phyloP scores from a whole-genome alignment of 768 basidiomycete species.

The Lactarius sp. region DNA sequence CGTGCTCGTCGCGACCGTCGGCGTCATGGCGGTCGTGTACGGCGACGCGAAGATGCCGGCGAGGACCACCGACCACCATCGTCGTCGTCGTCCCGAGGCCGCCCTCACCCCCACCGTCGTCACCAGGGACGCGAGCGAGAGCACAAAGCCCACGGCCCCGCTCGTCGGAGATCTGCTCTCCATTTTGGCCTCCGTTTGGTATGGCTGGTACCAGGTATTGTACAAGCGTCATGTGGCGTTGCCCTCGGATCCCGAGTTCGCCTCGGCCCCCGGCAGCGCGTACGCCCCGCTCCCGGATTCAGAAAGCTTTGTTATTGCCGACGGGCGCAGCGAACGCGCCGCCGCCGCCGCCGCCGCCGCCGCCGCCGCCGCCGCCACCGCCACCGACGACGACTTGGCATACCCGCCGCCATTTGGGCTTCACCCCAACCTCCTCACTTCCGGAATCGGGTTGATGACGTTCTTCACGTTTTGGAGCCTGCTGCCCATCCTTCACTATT shows the following conservation, averaged over 20 bases:
- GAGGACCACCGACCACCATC: constrained; percentile 11
- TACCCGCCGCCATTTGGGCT: constrained; percentile 77
- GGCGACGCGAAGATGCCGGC: constrained; percentile 45
- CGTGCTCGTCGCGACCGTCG: constrained; percentile 74
- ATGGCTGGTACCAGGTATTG: constrained; percentile 76
- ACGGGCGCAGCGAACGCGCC: constrained; percentile 24
- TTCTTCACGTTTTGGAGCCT: constrained; percentile 73
- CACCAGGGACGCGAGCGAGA: neutral
- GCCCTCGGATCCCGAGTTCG: constrained; percentile 55
- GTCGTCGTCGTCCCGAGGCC: too few relatives aligned
- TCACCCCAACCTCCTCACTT: constrained; percentile 77
- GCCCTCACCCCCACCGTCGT: too few relatives aligned
- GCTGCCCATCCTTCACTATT: constrained; percentile 66
- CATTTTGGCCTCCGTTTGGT: constrained; percentile 63
- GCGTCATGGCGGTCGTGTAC: constrained; percentile 78
- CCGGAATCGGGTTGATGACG: constrained; percentile 75
- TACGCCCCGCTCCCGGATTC: constrained; percentile 45
- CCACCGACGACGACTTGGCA: constrained; percentile 25
- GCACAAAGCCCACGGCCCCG: constrained; percentile 41
- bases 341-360: too few relatives aligned
- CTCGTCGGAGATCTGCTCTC: constrained; percentile 72
- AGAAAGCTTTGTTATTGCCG: constrained; percentile 31
- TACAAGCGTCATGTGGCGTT: constrained; percentile 78
- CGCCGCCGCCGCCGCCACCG: too few relatives aligned
- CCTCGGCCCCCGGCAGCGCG: constrained; percentile 35